These are phyloP conservation scores for Pichia nanzhaoensis DNA, from an alignment of 805 yeast species.

Conservation along the genomic window DNA sequence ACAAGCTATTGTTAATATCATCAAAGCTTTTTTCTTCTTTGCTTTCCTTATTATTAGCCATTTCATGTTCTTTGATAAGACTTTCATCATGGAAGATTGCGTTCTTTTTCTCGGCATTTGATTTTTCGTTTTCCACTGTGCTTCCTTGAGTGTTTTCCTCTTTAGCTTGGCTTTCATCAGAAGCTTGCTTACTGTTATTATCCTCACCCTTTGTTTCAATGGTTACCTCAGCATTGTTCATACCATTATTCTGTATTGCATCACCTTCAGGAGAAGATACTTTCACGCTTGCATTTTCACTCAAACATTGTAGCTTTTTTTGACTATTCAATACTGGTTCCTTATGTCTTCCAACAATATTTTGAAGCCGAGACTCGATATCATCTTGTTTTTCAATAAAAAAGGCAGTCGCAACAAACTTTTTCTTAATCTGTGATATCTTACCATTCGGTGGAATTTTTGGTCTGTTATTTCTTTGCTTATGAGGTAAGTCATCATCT, in stretches of 20 bases:
- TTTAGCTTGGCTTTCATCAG: background rate
- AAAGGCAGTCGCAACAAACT: slow-evolving; percentile 45
- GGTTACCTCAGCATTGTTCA: background rate
- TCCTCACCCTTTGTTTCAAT: background rate
- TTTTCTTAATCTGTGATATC: slow-evolving; percentile 64
- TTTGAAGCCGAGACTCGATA: slow-evolving; percentile 8
- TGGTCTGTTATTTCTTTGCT: slow-evolving; percentile 66
- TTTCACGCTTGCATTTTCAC: background rate
- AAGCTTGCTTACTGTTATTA: background rate
- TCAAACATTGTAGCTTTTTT: no score
- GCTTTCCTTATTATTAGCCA: no score
- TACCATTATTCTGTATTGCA: background rate
- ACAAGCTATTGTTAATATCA: no score
- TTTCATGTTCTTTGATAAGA: no score
- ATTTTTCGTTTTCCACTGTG: no score
- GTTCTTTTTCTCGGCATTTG: no score
- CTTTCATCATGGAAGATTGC: no score
- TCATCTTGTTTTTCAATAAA: slow-evolving; percentile 39
- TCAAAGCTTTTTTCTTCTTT: no score
- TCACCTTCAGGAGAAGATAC: background rate
- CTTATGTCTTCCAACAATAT: background rate
- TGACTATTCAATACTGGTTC: background rate
- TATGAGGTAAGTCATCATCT: slow-evolving; percentile 80
- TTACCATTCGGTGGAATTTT: slow-evolving; percentile 90
- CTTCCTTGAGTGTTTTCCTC: background rate